Base-by-base conservation (phyloP, 2,329 filamentous ascomycete genomes). In the Cercospora canescens region DNA sequence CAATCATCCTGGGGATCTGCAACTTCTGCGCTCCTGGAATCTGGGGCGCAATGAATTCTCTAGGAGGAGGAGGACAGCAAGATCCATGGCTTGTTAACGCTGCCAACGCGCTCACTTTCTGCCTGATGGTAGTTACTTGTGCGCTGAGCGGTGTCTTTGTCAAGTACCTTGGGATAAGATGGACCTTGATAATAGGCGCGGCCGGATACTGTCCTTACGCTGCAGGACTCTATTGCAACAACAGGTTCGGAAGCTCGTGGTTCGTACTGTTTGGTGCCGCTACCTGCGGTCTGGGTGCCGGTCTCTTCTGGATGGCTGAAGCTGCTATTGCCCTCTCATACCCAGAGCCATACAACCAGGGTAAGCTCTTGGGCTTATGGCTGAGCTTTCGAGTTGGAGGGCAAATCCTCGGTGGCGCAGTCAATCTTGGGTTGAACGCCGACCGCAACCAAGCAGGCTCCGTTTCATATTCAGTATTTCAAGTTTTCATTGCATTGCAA, bases 231-330 rank as follows among this genome's bases (percentile, higher is more conserved):
- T 92, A 92, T 75, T 87, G 85, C 3, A 91, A 92, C 77, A 92
- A 91, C 73, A 84, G 89, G 0, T 92, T 85, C 71, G 88, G 88
- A 1, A 87, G 79, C 0, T 85, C 89, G 69, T 93, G 90, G 90
- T 83, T 92, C 9, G 84, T 88, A 0, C 81, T 92, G 0, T 77
- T 92, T 8, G 90, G 89, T 0, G 89, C 88, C 0, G 88, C 88
- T 0, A 80, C 90, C 0, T 92, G 90, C 68, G 90, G 90, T 18
- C 82, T 91, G 34, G 89, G 87, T 0, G 90, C 90, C 0, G 90
- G 90, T 0, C 81, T 92, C 0, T 92, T 92, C 77, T 93, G 90
- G 90, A 88, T 88, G 82, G 87, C 89, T 0, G 90, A 93, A 77
- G 88, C 88, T 0, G 89, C 90, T 0, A 91, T 93, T 64, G 89